Conservation (phyloP, 2,329 filamentous ascomycete species). For the Ascosphaera apis region DNA sequence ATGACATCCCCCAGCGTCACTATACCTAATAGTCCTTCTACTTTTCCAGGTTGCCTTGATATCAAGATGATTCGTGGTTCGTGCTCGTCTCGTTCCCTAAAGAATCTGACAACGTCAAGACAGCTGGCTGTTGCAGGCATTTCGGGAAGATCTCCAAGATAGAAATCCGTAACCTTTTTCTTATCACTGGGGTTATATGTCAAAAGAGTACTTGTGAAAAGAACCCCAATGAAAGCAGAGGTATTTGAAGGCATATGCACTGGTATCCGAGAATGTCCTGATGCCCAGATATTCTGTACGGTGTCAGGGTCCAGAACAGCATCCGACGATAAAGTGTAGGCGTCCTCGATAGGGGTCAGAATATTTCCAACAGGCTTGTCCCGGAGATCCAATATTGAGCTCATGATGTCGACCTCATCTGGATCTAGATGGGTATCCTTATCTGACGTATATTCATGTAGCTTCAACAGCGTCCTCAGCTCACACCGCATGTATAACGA, state of each 20-base stretch:
- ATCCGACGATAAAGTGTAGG: conserved; percentile 91
- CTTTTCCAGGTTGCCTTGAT: conserved; percentile 72
- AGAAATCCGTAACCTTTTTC: conserved; percentile 69
- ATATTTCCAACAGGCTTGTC: conserved; percentile 86
- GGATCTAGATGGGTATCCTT: conserved; percentile 68
- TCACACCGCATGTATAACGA: conserved; percentile 97
- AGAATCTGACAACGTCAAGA: conserved; percentile 96
- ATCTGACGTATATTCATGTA: conserved; percentile 68
- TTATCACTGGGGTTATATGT: conserved; percentile 93
- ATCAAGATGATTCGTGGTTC: conserved; percentile 99
- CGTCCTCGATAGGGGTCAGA: conserved; percentile 97
- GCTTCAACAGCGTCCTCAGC: conserved; percentile 80
- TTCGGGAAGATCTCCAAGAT: conserved; percentile 80
- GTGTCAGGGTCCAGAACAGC: conserved; percentile 79
- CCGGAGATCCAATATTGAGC: conserved; percentile 84
- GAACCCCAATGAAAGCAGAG: conserved; percentile 87
- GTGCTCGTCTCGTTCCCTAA: conserved; percentile 97
- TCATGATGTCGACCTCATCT: conserved; percentile 97
- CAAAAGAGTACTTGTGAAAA: conserved; percentile 94
- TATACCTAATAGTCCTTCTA: conserved; percentile 74
- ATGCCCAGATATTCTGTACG: conserved; percentile 81
- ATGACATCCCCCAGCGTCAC: conserved; percentile 96
- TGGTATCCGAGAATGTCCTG: conserved; percentile 87
- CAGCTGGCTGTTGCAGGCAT: conserved; percentile 90
- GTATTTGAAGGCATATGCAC: conserved; percentile 71